Evolutionary conservation across 2,329 filamentous ascomycete genomes (phyloP).

Genomic region (Trichoderma citrinoviride): DNA sequence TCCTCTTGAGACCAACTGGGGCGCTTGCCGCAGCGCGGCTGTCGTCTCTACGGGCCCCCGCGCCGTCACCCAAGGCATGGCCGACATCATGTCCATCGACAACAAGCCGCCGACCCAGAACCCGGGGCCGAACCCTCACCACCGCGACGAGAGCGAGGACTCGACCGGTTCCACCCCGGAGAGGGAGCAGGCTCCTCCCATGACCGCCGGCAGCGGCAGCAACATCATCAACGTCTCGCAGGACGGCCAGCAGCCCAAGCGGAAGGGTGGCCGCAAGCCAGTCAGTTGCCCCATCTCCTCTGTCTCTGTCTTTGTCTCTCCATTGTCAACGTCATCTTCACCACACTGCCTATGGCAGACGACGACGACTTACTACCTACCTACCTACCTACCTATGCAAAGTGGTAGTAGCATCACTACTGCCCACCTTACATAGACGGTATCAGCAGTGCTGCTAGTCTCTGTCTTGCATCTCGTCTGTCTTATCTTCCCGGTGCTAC

Average conservation of each 20-base stretch:
- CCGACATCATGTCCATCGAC: constrained; percentile 66
- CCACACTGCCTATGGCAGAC: neutral
- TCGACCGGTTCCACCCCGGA: constrained; percentile 61
- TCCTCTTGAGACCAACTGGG: constrained; percentile 30
- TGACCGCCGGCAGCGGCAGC: constrained; percentile 34
- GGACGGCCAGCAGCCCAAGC: constrained; percentile 71
- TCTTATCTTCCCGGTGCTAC: neutral
- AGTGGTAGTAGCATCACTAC: too few relatives aligned
- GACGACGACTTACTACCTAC: neutral
- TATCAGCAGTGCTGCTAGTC: neutral
- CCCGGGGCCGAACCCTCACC: constrained; percentile 34
- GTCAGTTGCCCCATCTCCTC: constrained; percentile 56
- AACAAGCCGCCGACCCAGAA: constrained; percentile 26
- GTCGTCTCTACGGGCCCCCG: constrained; percentile 32
- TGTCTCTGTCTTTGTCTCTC: neutral
- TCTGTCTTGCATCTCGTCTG: neutral
- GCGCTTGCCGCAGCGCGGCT: constrained; percentile 40
- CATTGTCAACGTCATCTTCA: neutral
- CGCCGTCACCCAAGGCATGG: constrained; percentile 53
- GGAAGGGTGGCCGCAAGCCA: constrained; percentile 96
- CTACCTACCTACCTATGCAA: too few relatives aligned
- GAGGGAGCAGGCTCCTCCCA: constrained; percentile 44
- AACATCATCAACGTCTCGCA: constrained; percentile 37
- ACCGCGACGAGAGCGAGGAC: constrained; percentile 59
- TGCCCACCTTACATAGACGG: neutral